Evolutionary conservation across 129 eudicot genomes (phyloP).

Genomic region (Escallonia rubra): DNA sequence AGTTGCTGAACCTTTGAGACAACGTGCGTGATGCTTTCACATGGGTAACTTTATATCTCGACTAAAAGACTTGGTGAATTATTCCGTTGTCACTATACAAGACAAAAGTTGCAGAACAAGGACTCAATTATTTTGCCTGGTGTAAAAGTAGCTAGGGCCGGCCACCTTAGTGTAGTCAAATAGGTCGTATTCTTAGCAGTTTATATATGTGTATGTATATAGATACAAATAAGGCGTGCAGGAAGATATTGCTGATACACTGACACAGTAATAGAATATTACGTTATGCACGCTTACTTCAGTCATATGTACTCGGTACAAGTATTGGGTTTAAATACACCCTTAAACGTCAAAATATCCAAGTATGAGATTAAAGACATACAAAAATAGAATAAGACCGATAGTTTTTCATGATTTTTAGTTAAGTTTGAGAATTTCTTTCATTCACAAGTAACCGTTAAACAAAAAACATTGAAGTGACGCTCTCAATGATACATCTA

Average conservation of each 20-base stretch:
- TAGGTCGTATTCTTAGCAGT: background rate
- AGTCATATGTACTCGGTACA: background rate
- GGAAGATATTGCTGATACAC: background rate
- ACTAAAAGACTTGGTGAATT: background rate
- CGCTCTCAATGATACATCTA: too few species aligned
- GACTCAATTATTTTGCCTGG: conserved; percentile 15
- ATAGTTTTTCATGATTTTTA: too few species aligned
- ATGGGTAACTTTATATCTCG: background rate
- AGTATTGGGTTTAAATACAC: background rate
- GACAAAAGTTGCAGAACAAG: conserved; percentile 13
- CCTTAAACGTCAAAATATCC: too few species aligned
- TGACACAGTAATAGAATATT: too few species aligned
- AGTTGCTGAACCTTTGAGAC: too few species aligned
- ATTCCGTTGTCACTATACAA: background rate
- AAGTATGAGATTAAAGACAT: too few species aligned
- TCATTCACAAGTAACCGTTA: too few species aligned
- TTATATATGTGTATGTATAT: background rate
- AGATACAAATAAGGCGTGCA: background rate
- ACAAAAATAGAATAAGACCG: too few species aligned
- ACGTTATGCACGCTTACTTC: background rate
- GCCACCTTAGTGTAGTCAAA: background rate
- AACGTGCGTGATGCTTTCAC: too few species aligned
- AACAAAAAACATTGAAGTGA: too few species aligned
- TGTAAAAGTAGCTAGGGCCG: background rate
- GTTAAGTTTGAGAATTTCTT: too few species aligned